Conservation (phyloP, 106 monocot genomes). For the Ottelia alismoides region DNA sequence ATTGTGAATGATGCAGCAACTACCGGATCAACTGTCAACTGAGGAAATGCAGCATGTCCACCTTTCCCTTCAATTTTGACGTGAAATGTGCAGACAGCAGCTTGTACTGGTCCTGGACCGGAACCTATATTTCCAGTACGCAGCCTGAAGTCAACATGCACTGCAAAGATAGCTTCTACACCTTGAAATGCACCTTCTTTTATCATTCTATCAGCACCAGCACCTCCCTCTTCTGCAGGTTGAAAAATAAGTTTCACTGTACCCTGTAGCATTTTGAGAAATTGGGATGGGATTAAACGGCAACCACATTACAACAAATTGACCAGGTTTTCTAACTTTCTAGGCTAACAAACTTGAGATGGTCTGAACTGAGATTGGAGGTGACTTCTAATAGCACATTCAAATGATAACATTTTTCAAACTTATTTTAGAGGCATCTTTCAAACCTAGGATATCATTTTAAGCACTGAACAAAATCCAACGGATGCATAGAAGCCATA, state of each 20-base stretch:
- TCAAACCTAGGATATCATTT: too few species aligned
- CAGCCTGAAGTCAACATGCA: constrained; percentile 43
- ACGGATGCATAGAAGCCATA: too few species aligned
- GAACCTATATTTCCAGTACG: constrained; percentile 54
- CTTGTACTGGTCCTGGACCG: constrained; percentile 57
- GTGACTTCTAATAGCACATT: too few species aligned
- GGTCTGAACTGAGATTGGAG: too few species aligned
- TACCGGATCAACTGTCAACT: constrained; percentile 30
- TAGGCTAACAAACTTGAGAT: too few species aligned
- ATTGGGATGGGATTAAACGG: too few species aligned
- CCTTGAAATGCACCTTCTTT: constrained; percentile 53
- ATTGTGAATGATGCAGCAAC: constrained; percentile 56
- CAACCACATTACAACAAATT: too few species aligned
- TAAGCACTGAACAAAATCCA: too few species aligned
- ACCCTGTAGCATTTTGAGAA: too few species aligned
- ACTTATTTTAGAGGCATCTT: too few species aligned
- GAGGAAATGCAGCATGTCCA: constrained; percentile 16
- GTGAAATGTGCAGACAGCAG: constrained; percentile 65
- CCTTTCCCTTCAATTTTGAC: constrained; percentile 23
- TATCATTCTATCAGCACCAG: constrained; percentile 72
- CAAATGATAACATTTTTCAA: too few species aligned
- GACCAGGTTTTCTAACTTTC: too few species aligned
- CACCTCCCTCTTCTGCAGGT: constrained; percentile 71
- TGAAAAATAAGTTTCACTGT: constrained; percentile 81
- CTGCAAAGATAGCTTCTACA: constrained; percentile 75